Conservation (phyloP, 1,284 basidiomycete species). For the Apiotrichum sp. region DNA sequence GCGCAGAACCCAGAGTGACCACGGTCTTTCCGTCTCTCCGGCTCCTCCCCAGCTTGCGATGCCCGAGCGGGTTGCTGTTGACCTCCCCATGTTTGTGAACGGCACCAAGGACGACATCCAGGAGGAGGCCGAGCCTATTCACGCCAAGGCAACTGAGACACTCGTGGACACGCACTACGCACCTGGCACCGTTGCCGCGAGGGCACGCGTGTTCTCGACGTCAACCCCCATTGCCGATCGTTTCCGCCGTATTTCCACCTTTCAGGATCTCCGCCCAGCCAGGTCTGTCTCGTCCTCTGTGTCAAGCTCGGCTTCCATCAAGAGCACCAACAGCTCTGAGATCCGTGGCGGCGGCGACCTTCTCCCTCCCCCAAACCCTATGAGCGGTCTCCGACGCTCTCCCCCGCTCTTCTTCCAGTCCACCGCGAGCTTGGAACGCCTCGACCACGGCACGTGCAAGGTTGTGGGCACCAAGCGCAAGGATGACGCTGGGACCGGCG, state of each 20-base stretch:
- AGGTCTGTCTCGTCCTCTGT: slow-evolving; percentile 7
- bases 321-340: not conserved
- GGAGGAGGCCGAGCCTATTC: slow-evolving; percentile 6
- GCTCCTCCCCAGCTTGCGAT: slow-evolving; percentile 31
- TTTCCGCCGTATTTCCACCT: slow-evolving; percentile 28
- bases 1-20: slow-evolving; percentile 19
- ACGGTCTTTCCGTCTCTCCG: slow-evolving; percentile 17
- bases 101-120: slow-evolving; percentile 5
- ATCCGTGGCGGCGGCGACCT: not conserved
- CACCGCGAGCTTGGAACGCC: slow-evolving; percentile 1
- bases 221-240: slow-evolving; percentile 43
- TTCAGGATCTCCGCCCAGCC: slow-evolving; percentile 14
- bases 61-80: slow-evolving; percentile 6
- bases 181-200: slow-evolving; percentile 31
- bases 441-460: not conserved
- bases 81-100: not conserved
- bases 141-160: slow-evolving; percentile 11
- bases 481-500: slow-evolving; percentile 16
- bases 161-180: slow-evolving; percentile 29
- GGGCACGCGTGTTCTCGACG: slow-evolving; percentile 24
- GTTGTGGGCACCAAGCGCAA: slow-evolving; percentile 26
- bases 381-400: slow-evolving; percentile 26
- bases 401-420: slow-evolving; percentile 39
- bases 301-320: slow-evolving; percentile 2
- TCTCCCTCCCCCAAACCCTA: slow-evolving; percentile 23